These are phyloP conservation scores for Pterocarpus santalinus DNA, from an alignment of 306 rosid species.

Conservation along the genomic window DNA sequence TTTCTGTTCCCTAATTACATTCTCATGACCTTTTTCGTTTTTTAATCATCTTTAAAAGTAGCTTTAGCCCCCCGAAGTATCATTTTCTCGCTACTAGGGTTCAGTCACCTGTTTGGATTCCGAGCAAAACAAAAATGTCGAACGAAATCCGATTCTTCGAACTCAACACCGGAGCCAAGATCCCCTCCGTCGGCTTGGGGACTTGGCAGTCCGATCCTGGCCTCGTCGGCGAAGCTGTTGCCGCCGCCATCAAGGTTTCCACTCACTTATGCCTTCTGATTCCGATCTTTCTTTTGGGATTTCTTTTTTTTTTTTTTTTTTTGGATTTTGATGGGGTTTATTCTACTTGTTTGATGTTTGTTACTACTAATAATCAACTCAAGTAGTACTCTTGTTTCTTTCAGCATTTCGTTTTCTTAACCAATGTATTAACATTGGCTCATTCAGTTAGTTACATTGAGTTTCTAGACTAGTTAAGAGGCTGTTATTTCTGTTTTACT, in stretches of 20 bases:
- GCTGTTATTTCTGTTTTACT: background rate
- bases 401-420: background rate
- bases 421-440: background rate
- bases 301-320: no score
- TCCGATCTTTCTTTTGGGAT: no score
- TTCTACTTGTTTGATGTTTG: background rate
- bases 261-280: background rate
- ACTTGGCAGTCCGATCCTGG: slow-evolving; percentile 88
- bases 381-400: background rate
- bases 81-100: background rate
- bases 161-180: slow-evolving; percentile 82
- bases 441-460: background rate
- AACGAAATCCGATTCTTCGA: slow-evolving; percentile 56
- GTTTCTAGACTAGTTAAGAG: background rate
- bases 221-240: slow-evolving; percentile 71
- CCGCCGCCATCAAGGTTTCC: slow-evolving; percentile 70
- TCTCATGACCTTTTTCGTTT: no score
- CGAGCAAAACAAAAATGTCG: slow-evolving; percentile 38
- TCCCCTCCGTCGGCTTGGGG: slow-evolving; percentile 83
- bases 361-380: background rate
- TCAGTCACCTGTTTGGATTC: background rate
- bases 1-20: no score
- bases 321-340: background rate
- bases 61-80: background rate
- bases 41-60: no score